Percentiles rank a stretch among this genome's conserved stretches.
Evolutionary conservation across 768 basidiomycete genomes (phyloP).

Genomic region (Infundibulicybe gibba): DNA sequence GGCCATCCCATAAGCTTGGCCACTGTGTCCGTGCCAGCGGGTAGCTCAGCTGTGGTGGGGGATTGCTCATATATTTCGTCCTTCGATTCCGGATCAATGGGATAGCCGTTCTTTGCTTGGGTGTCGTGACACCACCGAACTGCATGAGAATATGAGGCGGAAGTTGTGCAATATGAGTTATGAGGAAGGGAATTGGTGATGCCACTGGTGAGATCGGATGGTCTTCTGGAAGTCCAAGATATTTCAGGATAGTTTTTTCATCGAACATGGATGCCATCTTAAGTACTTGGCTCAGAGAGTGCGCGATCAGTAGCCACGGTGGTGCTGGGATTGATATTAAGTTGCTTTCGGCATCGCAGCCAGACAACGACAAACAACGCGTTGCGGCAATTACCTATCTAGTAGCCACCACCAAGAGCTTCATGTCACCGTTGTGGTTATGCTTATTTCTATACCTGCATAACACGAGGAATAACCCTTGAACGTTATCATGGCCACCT

Average conservation of each 20-base stretch:
- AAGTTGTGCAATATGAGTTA: conserved; percentile 51
- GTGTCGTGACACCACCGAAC: conserved; percentile 44
- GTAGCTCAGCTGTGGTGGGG: conserved; percentile 55
- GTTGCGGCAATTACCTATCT: no score
- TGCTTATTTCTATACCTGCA: not conserved
- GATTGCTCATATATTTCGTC: conserved; percentile 52
- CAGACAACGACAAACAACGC: not conserved
- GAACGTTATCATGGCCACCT: no score
- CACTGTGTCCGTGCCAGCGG: conserved; percentile 51
- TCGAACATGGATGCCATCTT: conserved; percentile 20
- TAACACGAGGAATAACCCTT: no score
- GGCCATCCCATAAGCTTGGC: conserved; percentile 67
- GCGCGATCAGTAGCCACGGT: no score
- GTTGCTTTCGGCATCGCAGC: not conserved
- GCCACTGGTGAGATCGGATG: conserved; percentile 57
- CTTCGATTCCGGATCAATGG: conserved; percentile 71
- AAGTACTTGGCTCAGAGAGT: no score
- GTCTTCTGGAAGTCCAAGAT: conserved; percentile 55
- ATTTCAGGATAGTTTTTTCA: conserved; percentile 30
- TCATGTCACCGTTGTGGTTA: not conserved
- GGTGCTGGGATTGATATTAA: conserved; percentile 12
- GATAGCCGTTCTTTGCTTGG: conserved; percentile 64
- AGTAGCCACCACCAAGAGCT: no score
- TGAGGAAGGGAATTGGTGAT: conserved; percentile 63
- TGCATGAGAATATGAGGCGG: conserved; percentile 59